Base-by-base conservation (phyloP, 805 yeast genomes). In the Kodamaea sagamina region DNA sequence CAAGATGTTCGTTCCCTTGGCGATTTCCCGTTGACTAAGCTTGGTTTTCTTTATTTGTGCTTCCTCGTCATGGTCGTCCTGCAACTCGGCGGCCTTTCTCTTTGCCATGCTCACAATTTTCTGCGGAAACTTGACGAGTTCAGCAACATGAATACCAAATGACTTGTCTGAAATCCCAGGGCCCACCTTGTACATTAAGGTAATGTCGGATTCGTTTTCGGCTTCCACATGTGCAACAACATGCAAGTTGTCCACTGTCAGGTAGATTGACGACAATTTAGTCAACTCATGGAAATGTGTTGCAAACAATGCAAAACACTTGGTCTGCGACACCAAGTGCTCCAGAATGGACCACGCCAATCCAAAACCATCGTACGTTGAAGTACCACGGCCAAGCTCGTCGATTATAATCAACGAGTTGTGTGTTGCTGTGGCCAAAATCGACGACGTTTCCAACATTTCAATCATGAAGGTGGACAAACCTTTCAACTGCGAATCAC, bases 201-300 rank as follows among this genome's bases (percentile, higher is more conserved):
- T 89, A 51, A 93, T 88, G 51, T 89, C 95, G 42, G 70, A 73
- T 15, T 64, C 62, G 17, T 53, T 49, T 25, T 77, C 76, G 1
- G 50, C 66, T 41, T 82, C 88, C 29, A 89, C 83, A 54, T 89
- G 96, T 0, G 98, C 98, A 8, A 88, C 93, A 36, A 93, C 99
- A 55, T 93, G 97, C 54, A 89, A 68, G 62, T 93, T 93, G 39
- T 78, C 74, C 1, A 92, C 96, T 3, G 81, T 78, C 9, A 72
- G 59, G 32, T 79, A 67, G 50, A 75, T 74, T 13, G 81, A 82
- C 0, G 95, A 74, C 39, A 93, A 69, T 25, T 84, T 83, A 1
- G 98, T 93, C 47, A 93, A 74, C 62, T 93, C 99, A 63, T 93
- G 98, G 74, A 93, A 93, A 71, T 93, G 99, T 0, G 99, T 93